Percentiles rank a stretch among this genome's conserved stretches.
Evolutionary conservation across 768 basidiomycete genomes (phyloP).

Genomic region (Termitomyces eurrhizus): DNA sequence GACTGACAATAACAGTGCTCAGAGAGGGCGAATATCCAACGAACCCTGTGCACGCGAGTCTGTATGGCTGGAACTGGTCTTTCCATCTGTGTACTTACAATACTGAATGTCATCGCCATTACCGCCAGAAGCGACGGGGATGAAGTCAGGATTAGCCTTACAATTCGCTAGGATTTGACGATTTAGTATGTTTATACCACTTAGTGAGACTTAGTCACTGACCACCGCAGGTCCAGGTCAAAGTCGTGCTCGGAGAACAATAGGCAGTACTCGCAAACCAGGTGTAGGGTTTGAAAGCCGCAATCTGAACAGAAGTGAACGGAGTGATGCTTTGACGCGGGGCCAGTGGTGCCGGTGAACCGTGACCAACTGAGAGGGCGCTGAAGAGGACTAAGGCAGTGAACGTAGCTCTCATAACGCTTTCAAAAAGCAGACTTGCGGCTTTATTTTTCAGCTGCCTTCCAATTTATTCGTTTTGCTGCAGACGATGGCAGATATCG

Average conservation of each 20-base stretch:
- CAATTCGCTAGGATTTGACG: conserved; percentile 30
- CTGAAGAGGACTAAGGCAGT: not conserved
- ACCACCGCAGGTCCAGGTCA: conserved; percentile 53
- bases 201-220: conserved; percentile 8
- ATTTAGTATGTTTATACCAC: not conserved
- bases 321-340: conserved; percentile 32
- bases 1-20: conserved; percentile 35
- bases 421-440: not conserved
- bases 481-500: not conserved
- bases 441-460: not conserved
- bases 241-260: conserved; percentile 38
- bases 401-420: conserved; percentile 2
- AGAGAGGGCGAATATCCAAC: conserved; percentile 28
- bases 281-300: conserved; percentile 41
- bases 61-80: not conserved
- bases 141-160: conserved; percentile 35
- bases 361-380: conserved; percentile 5
- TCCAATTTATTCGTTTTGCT: not conserved
- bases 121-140: conserved; percentile 42
- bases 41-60: conserved; percentile 10
- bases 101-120: conserved; percentile 34
- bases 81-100: conserved; percentile 25
- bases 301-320: conserved; percentile 37
- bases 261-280: conserved; percentile 49
- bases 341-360: conserved; percentile 11